Evolutionary conservation across 352 stramenopile species (phyloP).

Genomic region (Globisporangium canariense): DNA sequence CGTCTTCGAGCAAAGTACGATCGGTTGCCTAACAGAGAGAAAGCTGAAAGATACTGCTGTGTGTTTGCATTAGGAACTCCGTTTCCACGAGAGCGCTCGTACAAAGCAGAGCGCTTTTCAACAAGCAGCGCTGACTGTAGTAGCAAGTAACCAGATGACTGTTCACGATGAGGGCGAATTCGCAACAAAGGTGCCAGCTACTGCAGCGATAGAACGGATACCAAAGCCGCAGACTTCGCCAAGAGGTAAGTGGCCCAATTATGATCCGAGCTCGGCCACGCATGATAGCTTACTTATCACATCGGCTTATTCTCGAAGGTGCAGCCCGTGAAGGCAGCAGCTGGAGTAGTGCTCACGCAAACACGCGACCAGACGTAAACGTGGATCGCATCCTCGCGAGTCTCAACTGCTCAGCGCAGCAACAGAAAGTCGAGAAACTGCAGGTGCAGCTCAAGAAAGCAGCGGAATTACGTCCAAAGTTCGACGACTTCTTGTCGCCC

Average conservation of each 20-base stretch:
- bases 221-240: neutral
- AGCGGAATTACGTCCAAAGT: conserved; percentile 21
- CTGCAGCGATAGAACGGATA: neutral
- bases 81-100: conserved; percentile 21
- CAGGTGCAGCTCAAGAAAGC: conserved; percentile 32
- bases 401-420: conserved; percentile 27
- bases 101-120: conserved; percentile 24
- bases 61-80: conserved; percentile 26
- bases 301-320: neutral
- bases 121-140: conserved; percentile 15
- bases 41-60: neutral
- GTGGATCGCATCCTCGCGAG: conserved; percentile 15
- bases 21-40: neutral
- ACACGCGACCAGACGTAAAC: neutral
- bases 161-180: neutral
- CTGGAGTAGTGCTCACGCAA: neutral
- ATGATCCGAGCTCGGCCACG: neutral
- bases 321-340: neutral
- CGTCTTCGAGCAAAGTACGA: neutral
- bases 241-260: neutral
- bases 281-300: neutral
- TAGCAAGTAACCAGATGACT: neutral
- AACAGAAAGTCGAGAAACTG: conserved; percentile 33
- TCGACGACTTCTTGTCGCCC: conserved; percentile 24
- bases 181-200: neutral